phyloP scores from a whole-genome alignment of 495 filamentous ascomycete species.

The Trichoderma gamsii region DNA sequence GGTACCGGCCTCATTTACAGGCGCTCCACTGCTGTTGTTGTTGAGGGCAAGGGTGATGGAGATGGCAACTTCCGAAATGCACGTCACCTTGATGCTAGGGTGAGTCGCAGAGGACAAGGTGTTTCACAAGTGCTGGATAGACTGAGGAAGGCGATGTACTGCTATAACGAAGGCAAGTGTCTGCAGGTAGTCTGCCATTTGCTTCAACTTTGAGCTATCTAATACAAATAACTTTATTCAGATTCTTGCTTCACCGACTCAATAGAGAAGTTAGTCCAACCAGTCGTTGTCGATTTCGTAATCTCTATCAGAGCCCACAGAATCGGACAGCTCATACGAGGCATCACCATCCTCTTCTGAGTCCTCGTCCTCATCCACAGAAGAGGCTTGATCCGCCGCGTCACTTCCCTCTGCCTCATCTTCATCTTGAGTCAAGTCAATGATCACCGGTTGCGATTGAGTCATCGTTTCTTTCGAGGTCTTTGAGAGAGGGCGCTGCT shows the following conservation, averaged over 20 bases:
- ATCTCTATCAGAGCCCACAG: neutral
- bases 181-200: too few species aligned
- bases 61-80: neutral
- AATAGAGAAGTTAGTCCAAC: neutral
- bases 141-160: too few species aligned
- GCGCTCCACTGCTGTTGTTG: too few species aligned
- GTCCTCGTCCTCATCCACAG: neutral
- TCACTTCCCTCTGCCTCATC: neutral
- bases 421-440: slow-evolving; percentile 5
- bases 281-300: neutral
- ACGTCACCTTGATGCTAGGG: neutral
- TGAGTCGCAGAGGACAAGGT: too few species aligned
- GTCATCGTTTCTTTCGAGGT: neutral
- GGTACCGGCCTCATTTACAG: too few species aligned
- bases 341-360: neutral
- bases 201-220: too few species aligned
- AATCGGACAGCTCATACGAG: slow-evolving; percentile 3
- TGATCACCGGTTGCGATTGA: neutral
- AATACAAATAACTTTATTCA: too few species aligned
- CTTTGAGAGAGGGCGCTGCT: neutral
- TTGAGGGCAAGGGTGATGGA: too few species aligned
- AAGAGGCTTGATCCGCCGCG: neutral
- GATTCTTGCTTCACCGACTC: neutral
- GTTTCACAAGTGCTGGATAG: too few species aligned
- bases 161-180: too few species aligned